Evolutionary conservation across 306 rosid species (phyloP).

Genomic region (Rosa persica): DNA sequence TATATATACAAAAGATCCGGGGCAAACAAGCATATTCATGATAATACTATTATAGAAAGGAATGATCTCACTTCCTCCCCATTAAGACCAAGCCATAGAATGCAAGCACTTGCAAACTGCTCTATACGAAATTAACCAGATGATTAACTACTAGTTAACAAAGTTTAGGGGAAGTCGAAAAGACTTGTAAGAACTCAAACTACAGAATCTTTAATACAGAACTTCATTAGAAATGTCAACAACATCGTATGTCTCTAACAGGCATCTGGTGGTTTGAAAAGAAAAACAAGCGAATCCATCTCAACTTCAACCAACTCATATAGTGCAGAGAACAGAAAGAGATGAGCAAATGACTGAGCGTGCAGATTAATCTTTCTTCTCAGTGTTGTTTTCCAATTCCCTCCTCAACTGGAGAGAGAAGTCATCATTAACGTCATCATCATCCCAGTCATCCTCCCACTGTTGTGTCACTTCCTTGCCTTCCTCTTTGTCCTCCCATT

Average conservation of each 20-base stretch:
- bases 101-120: not conserved
- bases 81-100: not conserved
- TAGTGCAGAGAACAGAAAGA: not conserved
- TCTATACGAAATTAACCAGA: not conserved
- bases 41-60: not conserved
- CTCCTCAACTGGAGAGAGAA: constrained; percentile 84
- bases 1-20: not conserved
- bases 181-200: not conserved
- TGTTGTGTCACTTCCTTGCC: constrained; percentile 78
- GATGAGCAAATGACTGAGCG: not conserved
- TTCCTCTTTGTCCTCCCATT: constrained; percentile 79
- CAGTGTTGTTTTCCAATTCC: constrained; percentile 74
- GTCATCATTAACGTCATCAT: constrained; percentile 88
- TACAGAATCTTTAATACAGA: not conserved
- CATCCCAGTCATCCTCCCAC: constrained; percentile 99
- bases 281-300: constrained; percentile 6
- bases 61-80: not conserved
- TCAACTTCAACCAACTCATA: not conserved
- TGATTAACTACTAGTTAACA: not conserved
- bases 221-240: not conserved
- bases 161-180: not conserved
- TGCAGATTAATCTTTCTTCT: constrained; percentile 34
- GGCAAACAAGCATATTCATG: not conserved
- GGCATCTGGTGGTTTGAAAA: constrained; percentile 24
- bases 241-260: not conserved